Evolutionary conservation across 2,329 filamentous ascomycete species (phyloP), one percentile per base, ranked within the genome.

Genomic region (Sordariomycetes sp.): DNA sequence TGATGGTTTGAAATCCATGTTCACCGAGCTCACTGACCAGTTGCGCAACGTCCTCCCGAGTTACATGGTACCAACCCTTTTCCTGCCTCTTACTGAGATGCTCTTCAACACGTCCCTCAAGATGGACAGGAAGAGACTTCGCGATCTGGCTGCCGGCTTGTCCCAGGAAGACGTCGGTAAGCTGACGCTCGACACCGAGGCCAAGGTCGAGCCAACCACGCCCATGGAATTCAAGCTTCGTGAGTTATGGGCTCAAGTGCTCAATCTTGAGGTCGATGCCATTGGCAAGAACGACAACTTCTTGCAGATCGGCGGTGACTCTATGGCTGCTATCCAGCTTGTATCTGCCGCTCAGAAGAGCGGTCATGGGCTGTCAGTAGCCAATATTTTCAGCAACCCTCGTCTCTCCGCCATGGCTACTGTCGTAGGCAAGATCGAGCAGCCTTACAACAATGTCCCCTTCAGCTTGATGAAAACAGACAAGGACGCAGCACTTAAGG

Each of bases 271-370:
- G 17, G 9, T 15, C 14, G 34, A 32, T 14, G 14, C 28, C 8
- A 36, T 36, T 15, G 34, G 28, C 15, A 26, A 26, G 10, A 26
- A 30, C 16, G 34, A 36, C 18, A 1, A 55, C 33, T 65, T 67
- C 33, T 49, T 64, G 15, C 41, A 44, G 4, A 44, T 64, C 1
- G 63, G 64, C 4, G 64, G 64, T 3, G 63, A 67, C 30, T 66
- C 63, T 7, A 64, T 66, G 10, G 14, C 17, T 8, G 17, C 30
- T 14, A 32, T 32, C n/a, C 8, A 14, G 8, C 8, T 28, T 4
- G 25, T 28, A n/a, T 28, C 25, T 9, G 17, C n/a, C n/a, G 25
- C 25, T n/a, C 8, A 14, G 25, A 14, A 28, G 25, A n/a, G 8
- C 12, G 25, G 25, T 16, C 8, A 11, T 14, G n/a, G n/a, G 8